A percentile compares a stretch with the other conserved stretches of the same genome.
These are phyloP conservation scores for Picocystis sp. DNA, from an alignment of 163 green algal species.

Conservation along the genomic window DNA sequence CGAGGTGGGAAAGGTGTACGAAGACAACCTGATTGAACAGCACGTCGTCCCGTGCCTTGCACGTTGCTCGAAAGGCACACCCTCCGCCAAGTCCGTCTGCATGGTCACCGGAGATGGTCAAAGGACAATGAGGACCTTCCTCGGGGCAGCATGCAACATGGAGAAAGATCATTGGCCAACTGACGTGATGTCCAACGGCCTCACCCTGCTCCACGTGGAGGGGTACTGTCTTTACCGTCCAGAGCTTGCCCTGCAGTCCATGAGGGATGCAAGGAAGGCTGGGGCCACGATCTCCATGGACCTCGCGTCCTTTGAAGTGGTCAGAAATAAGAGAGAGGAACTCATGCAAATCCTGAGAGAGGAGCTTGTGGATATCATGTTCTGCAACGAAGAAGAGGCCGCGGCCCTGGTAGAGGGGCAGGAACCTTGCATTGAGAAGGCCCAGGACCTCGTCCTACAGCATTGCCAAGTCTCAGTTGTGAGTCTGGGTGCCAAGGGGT, in stretches of 20 bases:
- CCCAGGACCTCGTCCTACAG: slow-evolving; percentile 30
- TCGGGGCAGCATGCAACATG: slow-evolving; percentile 33
- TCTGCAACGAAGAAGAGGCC: slow-evolving; percentile 75
- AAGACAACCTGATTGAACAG: slow-evolving; percentile 20
- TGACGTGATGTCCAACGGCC: slow-evolving; percentile 19
- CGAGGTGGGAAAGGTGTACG: slow-evolving; percentile 30
- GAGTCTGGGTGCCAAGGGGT: slow-evolving; percentile 42
- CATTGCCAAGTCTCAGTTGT: slow-evolving; percentile 31
- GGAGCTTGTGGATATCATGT: slow-evolving; percentile 58
- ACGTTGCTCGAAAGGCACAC: slow-evolving; percentile 3
- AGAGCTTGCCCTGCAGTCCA: slow-evolving; percentile 10
- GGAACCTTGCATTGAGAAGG: slow-evolving; percentile 17
- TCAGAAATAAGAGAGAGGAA: slow-evolving; percentile 28
- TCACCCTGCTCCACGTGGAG: slow-evolving; percentile 42
- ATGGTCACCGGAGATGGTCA: slow-evolving; percentile 56
- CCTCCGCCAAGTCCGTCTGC: not conserved
- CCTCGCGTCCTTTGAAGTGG: slow-evolving; percentile 66
- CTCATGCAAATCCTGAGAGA: slow-evolving; percentile 38
- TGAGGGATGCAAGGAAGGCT: slow-evolving; percentile 17
- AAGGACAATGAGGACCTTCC: slow-evolving; percentile 78
- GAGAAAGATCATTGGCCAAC: not conserved
- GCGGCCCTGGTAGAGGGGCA: slow-evolving; percentile 25
- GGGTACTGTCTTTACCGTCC: slow-evolving; percentile 62
- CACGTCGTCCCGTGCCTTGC: slow-evolving; percentile 25
- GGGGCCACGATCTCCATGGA: slow-evolving; percentile 49